Conservation (phyloP, 176 grass and related monocot genomes). For the Coix lacrymajobi region DNA sequence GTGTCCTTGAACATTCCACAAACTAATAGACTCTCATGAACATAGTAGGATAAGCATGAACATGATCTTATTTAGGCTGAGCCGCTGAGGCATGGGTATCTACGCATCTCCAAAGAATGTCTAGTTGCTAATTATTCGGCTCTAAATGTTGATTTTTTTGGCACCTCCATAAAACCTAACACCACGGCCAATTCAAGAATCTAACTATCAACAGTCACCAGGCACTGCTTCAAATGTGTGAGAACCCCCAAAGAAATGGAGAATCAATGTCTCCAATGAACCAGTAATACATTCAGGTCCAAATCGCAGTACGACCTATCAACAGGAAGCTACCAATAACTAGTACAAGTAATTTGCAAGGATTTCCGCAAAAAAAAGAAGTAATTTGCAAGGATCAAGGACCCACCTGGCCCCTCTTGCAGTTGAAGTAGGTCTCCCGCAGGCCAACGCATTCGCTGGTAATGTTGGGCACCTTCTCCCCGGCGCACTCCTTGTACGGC, state of each 20-base stretch:
- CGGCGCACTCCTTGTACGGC: conserved; percentile 86
- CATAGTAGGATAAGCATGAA: background rate
- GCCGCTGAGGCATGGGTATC: background rate
- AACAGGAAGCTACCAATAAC: background rate
- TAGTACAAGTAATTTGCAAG: background rate
- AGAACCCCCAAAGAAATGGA: background rate
- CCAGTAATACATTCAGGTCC: background rate
- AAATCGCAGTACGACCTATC: background rate
- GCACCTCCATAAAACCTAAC: background rate
- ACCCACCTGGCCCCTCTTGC: conserved; percentile 94
- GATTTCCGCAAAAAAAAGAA: too few species aligned
- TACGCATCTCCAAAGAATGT: background rate
- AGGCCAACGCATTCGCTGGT: conserved; percentile 85
- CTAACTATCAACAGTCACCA: background rate
- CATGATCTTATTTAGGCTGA: background rate
- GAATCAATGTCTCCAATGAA: background rate
- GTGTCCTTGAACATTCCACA: background rate
- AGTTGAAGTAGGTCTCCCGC: conserved; percentile 97
- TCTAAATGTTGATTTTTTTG: background rate
- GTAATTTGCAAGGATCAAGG: background rate
- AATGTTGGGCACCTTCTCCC: conserved; percentile 90
- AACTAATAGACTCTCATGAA: background rate
- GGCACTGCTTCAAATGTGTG: background rate
- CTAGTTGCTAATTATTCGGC: background rate
- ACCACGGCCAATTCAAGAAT: background rate